Evolutionary conservation across 164 flowering plant genomes (phyloP), one percentile per base, ranked within the genome.

Genomic region (Liriodendron chinense): DNA sequence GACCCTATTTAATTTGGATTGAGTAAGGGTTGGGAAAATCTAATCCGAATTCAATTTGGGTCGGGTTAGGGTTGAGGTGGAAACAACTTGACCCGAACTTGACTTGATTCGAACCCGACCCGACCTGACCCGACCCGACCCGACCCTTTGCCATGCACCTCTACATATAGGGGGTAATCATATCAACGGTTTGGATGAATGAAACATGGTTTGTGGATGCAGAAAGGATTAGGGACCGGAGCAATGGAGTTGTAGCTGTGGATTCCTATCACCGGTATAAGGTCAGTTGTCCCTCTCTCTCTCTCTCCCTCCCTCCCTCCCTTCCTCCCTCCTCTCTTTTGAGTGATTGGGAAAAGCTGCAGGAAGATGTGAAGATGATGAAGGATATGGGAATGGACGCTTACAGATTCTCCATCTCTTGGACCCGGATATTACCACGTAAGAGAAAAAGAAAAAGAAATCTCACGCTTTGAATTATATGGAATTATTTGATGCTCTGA

Each of bases 321-420:
- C n/a, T n/a, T n/a, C n/a, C n/a, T 64, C n/a, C 14, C 21, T 25
- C 21, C 14, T 8, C 5, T 0, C 49, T 22, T 49, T 65, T 18
- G 16, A 47, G 14, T 59, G 63, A 71, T 9, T 65, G 9, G 7
- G 47, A 47, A n/a, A 34, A 28, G 3, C 26, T 53, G 65, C 80
- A 82, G 85, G 82, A 73, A 9, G 85, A 84, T 26, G 74, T 80
- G 1, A 16, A 26, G 2, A 47, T 79, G 7, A 78, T 81, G 83
- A 78, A 80, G 61, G 72, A 80, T 13, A 61, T 80, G 56, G 84
- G 85, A 0, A 22, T 74, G 57, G 79, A 80, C 53, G 73, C 83
- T 49, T 84, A 72, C 71, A 76, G 87, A 70, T 79, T 84, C 70
- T 84, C 87, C 65, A 80, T 84, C 53, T 80, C 87, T 0, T 84